Base-by-base conservation (phyloP, 257 asterid species). In the Fraxinus quadrangulata region DNA sequence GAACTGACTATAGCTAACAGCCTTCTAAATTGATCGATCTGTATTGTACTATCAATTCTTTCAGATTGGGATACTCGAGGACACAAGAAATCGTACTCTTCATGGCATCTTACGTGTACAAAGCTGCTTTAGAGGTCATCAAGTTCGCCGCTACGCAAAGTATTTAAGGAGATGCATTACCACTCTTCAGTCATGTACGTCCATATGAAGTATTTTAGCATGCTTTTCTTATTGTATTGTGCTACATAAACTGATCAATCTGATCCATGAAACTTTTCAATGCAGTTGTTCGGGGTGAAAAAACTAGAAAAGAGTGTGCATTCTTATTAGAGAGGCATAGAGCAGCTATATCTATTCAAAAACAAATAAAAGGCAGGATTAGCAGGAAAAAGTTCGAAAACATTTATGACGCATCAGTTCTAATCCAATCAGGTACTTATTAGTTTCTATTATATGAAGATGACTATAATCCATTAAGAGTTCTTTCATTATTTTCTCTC, bases 51-150 rank as follows among this genome's bases (percentile, higher is more conserved):
- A 36, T 74, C 70, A 71, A 66, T 73, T 30, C 28, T 79, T 72
- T 77, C 84, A 96, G 99, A 87, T 96, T 78, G 99, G 99, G 49
- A 89, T 90, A 56, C 99, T 96, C 73, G 99, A 96, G 85, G 99
- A 96, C 84, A 96, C 97, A 77, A 88, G 99, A 85, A 96, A 92
- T 79, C 94, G 88, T 70, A 96, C 98, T 16, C 97, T 96, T 73
- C 96, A 88, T 84, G 99, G 97, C 73, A 88, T 93, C 81, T 85
- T 93, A 81, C 96, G 97, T 45, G 98, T 96, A 70, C 99, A 96
- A 88, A 96, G 97, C 82, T 96, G 94, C 88, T 96, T 96, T 77
- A 90, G 99, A 89, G 98, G 99, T 81, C 95, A 93, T 84, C 89
- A 85, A 88, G 95, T 98, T 82, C 98, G 99, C 13, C 73, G 91